phyloP scores from a whole-genome alignment of 257 asterid species.

The Nicotiana attenuata region DNA sequence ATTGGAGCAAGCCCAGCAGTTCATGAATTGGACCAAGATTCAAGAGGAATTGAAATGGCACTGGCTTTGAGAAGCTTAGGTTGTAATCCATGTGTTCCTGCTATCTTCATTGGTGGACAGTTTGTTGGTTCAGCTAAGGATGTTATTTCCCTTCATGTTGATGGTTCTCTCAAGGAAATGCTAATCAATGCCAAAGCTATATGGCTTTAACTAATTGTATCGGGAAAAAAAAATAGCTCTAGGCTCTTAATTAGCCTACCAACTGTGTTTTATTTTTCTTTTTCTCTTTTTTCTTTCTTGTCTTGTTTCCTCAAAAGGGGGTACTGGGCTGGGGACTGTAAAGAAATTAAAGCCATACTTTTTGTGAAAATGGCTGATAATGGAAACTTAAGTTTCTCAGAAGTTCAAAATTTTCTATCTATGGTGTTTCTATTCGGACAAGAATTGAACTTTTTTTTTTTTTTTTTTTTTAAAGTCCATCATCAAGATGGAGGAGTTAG shows the following conservation, averaged over 20 bases:
- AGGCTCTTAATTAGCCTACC: neutral
- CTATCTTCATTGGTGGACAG: slow-evolving; percentile 68
- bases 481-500: no score
- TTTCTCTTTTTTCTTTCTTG: neutral
- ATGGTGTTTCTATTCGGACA: neutral
- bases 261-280: neutral
- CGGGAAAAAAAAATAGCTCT: no score
- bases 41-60: slow-evolving; percentile 61
- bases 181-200: slow-evolving; percentile 65
- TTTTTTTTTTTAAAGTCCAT: no score
- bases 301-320: neutral
- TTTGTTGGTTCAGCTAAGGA: slow-evolving; percentile 63
- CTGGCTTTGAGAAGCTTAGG: slow-evolving; percentile 50
- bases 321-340: neutral
- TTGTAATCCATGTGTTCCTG: slow-evolving; percentile 68
- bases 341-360: neutral
- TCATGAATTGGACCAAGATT: slow-evolving; percentile 61
- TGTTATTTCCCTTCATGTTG: slow-evolving; percentile 62
- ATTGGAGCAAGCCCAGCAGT: slow-evolving; percentile 77
- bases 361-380: neutral
- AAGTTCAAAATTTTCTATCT: neutral
- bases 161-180: slow-evolving; percentile 63
- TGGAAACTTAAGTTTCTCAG: neutral
- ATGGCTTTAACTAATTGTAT: slow-evolving; percentile 38
- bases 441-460: no score